Base-by-base conservation (phyloP, 371 early-diverging fungal species). In the Phascolomyces articulosus region DNA sequence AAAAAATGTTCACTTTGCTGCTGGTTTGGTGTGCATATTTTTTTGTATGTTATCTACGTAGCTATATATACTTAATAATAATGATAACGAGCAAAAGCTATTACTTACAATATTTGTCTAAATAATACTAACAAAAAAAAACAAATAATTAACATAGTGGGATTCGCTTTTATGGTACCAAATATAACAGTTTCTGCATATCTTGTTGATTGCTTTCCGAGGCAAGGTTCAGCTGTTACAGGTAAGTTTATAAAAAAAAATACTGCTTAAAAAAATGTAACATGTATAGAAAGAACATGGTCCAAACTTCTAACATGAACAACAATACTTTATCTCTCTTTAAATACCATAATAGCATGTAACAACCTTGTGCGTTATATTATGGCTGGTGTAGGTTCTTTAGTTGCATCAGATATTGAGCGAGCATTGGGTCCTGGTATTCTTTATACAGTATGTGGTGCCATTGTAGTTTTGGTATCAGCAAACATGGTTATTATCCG, bases 171-270 rank as follows among this genome's bases (percentile, higher is more conserved):
- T 8, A 73, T 74, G 71, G 53, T 67, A 20, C 79, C 79, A 3
- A 75, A 73, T 23, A 68, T 78, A 2, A 68, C 67, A 24, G 31
- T 79, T 8, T 65, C 63, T 9, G 70, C 82, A 2, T 82, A 82
- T 28, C 69, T 82, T 56, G 70, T 79, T 9, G 82, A 82, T 27
- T 82, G 75, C 28, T 79, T 79, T 38, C 66, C 68, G 8, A 63
- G 65, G 21, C 66, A 64, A 48, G 64, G 77, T 27, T 78, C 82
- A 1, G 76, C 82, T 23, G 82, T 77, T 2, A 77, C 76, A 27
- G 76, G 76, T 72, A 72, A 60, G 44, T n/a, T n/a, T n/a, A n/a
- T n/a, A n/a, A n/a, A n/a, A n/a, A n/a, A n/a, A n/a, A n/a, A n/a
- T n/a, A n/a, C n/a, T n/a, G n/a, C n/a, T n/a, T n/a, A n/a, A n/a